These are phyloP conservation scores for Apophysomyces trapeziformis DNA, from an alignment of 371 early-diverging fungal genomes.

Conservation along the genomic window DNA sequence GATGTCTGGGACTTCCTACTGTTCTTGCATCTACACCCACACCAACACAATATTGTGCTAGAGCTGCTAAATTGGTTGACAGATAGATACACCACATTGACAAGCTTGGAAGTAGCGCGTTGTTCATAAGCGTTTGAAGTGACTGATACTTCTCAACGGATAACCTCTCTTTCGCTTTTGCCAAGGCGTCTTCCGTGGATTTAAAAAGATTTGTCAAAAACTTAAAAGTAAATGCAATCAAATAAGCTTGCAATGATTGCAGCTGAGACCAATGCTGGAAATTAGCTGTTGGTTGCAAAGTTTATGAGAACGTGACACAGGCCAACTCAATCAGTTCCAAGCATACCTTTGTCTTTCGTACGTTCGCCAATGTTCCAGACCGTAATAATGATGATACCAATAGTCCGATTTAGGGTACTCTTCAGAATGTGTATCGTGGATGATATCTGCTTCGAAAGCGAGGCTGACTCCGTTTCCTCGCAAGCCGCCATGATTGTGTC, in stretches of 20 bases:
- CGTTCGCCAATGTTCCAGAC: slow-evolving; percentile 47
- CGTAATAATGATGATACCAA: slow-evolving; percentile 44
- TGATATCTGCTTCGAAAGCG: slow-evolving; percentile 6
- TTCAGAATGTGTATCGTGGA: slow-evolving; percentile 39
- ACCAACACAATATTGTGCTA: slow-evolving; percentile 42
- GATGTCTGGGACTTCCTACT: slow-evolving; percentile 17
- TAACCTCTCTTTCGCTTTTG: slow-evolving; percentile 20
- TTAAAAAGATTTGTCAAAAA: slow-evolving; percentile 28
- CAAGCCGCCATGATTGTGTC: not conserved
- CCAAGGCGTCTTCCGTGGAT: slow-evolving; percentile 24
- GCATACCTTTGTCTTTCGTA: slow-evolving; percentile 36
- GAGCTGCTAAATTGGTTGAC: slow-evolving; percentile 27
- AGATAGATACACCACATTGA: slow-evolving; percentile 53
- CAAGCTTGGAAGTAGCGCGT: slow-evolving; percentile 36
- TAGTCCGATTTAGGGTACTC: slow-evolving; percentile 38
- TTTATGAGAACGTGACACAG: not conserved
- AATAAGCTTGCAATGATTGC: slow-evolving; percentile 33
- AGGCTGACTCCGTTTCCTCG: slow-evolving; percentile 1
- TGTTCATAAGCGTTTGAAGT: slow-evolving; percentile 27
- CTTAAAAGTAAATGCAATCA: slow-evolving; percentile 35
- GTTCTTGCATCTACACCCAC: slow-evolving; percentile 22
- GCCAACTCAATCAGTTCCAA: not conserved
- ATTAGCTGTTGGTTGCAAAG: slow-evolving; percentile 15
- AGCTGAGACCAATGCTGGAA: slow-evolving; percentile 28
- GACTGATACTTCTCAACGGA: slow-evolving; percentile 15